Percentiles rank a stretch among this genome's conserved stretches.
Conservation (phyloP, 1,284 basidiomycete species). For the Takashimella koratensis region DNA sequence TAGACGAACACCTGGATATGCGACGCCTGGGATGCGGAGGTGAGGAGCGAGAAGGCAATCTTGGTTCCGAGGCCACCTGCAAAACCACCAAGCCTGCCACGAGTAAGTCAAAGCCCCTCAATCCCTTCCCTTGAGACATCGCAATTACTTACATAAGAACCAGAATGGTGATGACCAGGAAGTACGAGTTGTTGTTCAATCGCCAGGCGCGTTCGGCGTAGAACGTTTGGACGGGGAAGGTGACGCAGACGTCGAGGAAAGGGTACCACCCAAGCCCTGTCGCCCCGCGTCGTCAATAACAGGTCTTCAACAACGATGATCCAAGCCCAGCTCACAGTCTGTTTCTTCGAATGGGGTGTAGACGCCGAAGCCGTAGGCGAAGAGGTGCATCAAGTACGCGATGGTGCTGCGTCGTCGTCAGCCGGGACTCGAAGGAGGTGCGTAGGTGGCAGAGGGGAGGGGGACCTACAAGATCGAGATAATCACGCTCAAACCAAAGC, state of each 20-base stretch:
- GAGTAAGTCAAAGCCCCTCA: too few species aligned
- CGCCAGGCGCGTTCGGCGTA: slow-evolving; percentile 19
- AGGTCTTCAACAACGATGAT: too few species aligned
- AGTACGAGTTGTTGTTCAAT: slow-evolving; percentile 8
- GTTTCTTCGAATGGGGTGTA: slow-evolving; percentile 6
- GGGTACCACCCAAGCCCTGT: not conserved
- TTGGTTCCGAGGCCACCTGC: not conserved
- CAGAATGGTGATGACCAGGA: slow-evolving; percentile 1
- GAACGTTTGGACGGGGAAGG: slow-evolving; percentile 3
- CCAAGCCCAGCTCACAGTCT: slow-evolving; percentile 8
- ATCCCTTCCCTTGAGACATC: too few species aligned
- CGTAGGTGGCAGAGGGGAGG: too few species aligned
- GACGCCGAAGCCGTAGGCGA: slow-evolving; percentile 12
- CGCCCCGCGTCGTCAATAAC: too few species aligned
- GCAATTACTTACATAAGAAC: slow-evolving; percentile 3
- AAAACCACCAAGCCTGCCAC: slow-evolving; percentile 7
- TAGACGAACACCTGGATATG: too few species aligned
- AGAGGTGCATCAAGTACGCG: slow-evolving; percentile 8
- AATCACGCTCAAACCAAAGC: not conserved
- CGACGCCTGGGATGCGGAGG: too few species aligned
- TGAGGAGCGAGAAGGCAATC: too few species aligned
- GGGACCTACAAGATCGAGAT: not conserved
- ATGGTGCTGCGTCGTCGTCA: not conserved
- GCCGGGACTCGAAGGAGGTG: not conserved
- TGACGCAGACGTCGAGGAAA: not conserved